These are phyloP conservation scores for Hygrocybe punicea DNA, from an alignment of 768 basidiomycete species.

Conservation along the genomic window DNA sequence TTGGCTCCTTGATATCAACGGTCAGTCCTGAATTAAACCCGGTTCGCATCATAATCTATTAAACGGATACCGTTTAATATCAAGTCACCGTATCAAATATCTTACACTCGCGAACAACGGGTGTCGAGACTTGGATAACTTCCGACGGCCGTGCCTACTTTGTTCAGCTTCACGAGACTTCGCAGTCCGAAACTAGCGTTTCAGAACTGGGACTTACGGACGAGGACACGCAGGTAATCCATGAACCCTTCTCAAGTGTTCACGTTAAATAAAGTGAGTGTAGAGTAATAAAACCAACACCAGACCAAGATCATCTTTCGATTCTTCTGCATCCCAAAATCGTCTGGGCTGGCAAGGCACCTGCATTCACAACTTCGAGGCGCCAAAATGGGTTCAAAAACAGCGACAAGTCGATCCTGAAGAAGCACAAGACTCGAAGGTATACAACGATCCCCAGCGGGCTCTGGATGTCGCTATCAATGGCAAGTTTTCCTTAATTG, in stretches of 20 bases:
- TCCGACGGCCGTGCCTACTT: slow-evolving; percentile 83
- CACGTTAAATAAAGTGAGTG: neutral
- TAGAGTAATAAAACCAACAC: neutral
- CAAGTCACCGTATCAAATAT: slow-evolving; percentile 68
- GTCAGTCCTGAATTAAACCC: slow-evolving; percentile 37
- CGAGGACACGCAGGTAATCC: slow-evolving; percentile 19
- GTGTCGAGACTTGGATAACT: slow-evolving; percentile 79
- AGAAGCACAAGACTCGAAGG: slow-evolving; percentile 23
- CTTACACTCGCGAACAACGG: slow-evolving; percentile 52
- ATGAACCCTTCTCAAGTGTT: neutral
- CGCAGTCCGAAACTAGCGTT: slow-evolving; percentile 12
- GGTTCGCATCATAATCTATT: neutral
- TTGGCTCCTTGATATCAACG: slow-evolving; percentile 74
- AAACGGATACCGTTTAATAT: neutral
- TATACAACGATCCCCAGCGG: slow-evolving; percentile 63
- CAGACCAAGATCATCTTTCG: slow-evolving; percentile 9
- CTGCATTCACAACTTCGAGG: slow-evolving; percentile 72
- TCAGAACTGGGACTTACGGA: slow-evolving; percentile 18
- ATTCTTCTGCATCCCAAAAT: slow-evolving; percentile 18
- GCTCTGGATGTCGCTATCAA: slow-evolving; percentile 70
- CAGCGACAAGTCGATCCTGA: slow-evolving; percentile 55
- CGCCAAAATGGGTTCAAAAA: slow-evolving; percentile 79
- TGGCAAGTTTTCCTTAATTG: slow-evolving; percentile 74
- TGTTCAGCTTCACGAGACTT: slow-evolving; percentile 55
- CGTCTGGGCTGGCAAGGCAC: slow-evolving; percentile 65